A percentile compares a stretch with the other conserved stretches of the same genome.
Evolutionary conservation across 2,329 filamentous ascomycete genomes (phyloP).

Genomic region (Dothidotthia symphoricarpi): DNA sequence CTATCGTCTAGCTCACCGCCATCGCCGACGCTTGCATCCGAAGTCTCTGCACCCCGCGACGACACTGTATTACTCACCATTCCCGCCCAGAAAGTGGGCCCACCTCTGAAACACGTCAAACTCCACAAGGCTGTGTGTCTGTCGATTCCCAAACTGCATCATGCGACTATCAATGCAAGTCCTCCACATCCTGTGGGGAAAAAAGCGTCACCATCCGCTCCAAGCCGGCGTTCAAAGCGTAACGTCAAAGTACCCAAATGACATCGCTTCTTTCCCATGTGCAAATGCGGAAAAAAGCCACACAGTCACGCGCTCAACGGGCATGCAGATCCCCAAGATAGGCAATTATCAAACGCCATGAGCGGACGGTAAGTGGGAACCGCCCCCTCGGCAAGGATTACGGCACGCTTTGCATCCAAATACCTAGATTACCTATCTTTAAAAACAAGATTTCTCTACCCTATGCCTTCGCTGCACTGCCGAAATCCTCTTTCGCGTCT

Average conservation of each 20-base stretch:
- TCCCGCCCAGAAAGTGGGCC: too few relatives aligned
- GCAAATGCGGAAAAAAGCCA: constrained; percentile 24
- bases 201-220: too few relatives aligned
- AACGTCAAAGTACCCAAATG: constrained; percentile 23
- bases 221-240: constrained; percentile 31
- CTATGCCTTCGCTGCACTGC: constrained; percentile 21
- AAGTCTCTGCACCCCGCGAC: constrained; percentile 21
- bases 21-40: constrained; percentile 11
- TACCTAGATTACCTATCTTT: too few relatives aligned
- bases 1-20: constrained; percentile 9
- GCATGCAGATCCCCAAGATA: constrained; percentile 31
- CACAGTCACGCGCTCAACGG: constrained; percentile 39
- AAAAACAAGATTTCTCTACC: too few relatives aligned
- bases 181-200: too few relatives aligned
- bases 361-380: constrained; percentile 10
- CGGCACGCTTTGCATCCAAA: too few relatives aligned
- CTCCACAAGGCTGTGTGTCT: constrained; percentile 17
- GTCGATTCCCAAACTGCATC: too few relatives aligned
- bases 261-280: constrained; percentile 19
- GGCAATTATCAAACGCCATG: constrained; percentile 7
- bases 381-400: constrained; percentile 18
- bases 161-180: too few relatives aligned
- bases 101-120: constrained; percentile 2
- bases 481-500: constrained; percentile 69
- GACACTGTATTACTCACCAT: constrained; percentile 15